Evolutionary conservation across 1,139 yeast species (phyloP), one percentile per base, ranked within the genome.

Genomic region (Magnusiomyces paraingens): DNA sequence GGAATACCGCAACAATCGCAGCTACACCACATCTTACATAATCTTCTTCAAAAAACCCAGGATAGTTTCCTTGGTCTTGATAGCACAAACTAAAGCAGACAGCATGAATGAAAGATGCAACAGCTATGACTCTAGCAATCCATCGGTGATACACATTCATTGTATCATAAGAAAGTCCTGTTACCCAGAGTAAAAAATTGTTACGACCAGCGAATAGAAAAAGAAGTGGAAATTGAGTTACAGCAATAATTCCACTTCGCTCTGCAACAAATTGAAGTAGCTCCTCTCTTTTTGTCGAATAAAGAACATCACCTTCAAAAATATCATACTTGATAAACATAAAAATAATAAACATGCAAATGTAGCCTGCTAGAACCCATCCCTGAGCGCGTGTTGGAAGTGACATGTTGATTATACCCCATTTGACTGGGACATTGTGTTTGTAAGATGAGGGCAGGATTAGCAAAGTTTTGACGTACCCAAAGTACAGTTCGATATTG

Each of bases 171-270:
- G 83, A 77, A 80, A 85, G 76, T 26, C 85, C 80, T 0, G 89
- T 82, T 1, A 80, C 52, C 70, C 75, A 71, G 55, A 79, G 77
- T 42, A 83, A 65, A 53, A 83, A 68, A 64, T 84, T 83, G 65
- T 77, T 82, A 61, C 90, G 71, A 3, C 87, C 87, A 0, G 83
- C 86, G 69, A 83, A 76, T 35, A 80, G 64, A 38, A 81, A 70
- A 38, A 83, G 64, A 14, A 82, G 62, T 0, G 86, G 87, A 61
- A 79, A 67, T 59, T 80, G 66, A 32, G 76, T 75, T 47, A 83
- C 75, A 2, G 81, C 75, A 43, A 84, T 64, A 35, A 82, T 74
- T 35, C 88, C 86, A 0, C 84, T 69, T 58, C 91, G 73, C 46
- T 76, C 83, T 0, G 80, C 82, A 56, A 74, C 65, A 60, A 66